Percentiles rank a stretch among this genome's conserved stretches.
Conservation (phyloP, 2,329 filamentous ascomycete species). For the Botrytis fragariae region DNA sequence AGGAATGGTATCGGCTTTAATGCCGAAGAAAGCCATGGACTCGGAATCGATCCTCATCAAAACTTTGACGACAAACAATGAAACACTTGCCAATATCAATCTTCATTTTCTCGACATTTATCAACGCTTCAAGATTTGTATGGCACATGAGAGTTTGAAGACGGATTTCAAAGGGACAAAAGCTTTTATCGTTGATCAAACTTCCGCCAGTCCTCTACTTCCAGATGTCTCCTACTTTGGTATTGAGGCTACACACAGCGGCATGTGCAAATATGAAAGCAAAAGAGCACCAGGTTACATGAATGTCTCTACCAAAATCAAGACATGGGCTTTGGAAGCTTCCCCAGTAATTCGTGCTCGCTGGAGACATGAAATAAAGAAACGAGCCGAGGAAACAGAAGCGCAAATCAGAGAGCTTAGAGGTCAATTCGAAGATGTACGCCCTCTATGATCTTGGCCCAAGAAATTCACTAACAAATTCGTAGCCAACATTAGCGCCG, state of each 20-base stretch:
- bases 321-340: slow-evolving; percentile 33
- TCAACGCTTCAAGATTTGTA: slow-evolving; percentile 68
- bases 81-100: slow-evolving; percentile 73
- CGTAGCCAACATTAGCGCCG: slow-evolving; percentile 19
- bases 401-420: slow-evolving; percentile 33
- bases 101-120: slow-evolving; percentile 70
- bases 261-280: slow-evolving; percentile 70
- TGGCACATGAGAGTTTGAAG: slow-evolving; percentile 73
- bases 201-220: slow-evolving; percentile 66
- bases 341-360: slow-evolving; percentile 28
- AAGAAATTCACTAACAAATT: slow-evolving; percentile 5
- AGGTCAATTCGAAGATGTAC: slow-evolving; percentile 21
- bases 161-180: slow-evolving; percentile 65
- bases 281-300: slow-evolving; percentile 61
- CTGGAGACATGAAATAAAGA: slow-evolving; percentile 31
- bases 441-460: slow-evolving; percentile 3
- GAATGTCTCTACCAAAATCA: slow-evolving; percentile 37
- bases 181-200: slow-evolving; percentile 65
- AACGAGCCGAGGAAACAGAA: slow-evolving; percentile 29
- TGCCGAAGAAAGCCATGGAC: slow-evolving; percentile 66
- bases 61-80: slow-evolving; percentile 70
- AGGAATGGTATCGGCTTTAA: slow-evolving; percentile 61
- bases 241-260: slow-evolving; percentile 69
- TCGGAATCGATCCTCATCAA: slow-evolving; percentile 65
- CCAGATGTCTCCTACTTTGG: slow-evolving; percentile 70